Evolutionary conservation across 129 eudicot genomes (phyloP), one percentile per base, ranked within the genome.

Genomic region (Oenanthe sinensis): DNA sequence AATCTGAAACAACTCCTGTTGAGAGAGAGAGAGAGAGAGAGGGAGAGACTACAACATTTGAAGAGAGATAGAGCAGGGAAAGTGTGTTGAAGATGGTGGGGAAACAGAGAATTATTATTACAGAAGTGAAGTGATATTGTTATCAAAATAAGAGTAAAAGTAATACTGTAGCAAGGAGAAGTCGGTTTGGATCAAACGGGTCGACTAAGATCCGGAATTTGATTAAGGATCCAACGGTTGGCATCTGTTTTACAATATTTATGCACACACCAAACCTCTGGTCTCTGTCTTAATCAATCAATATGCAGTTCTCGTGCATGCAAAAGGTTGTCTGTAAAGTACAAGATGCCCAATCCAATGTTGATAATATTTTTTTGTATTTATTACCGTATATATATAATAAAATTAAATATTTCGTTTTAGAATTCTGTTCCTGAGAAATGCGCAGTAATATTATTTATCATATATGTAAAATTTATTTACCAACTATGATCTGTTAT

Each of bases 121-220:
- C 67, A 58, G n/a, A 3, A 39, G 5, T n/a, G 24, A n/a, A 39
- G 5, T n/a, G 24, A n/a, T 58, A 22, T n/a, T n/a, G 60, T 52
- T 52, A 52, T 52, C 40, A 4, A 37, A 37, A 2, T 1, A 37
- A 37, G 2, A 37, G 4, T 52, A 52, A n/a, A 19, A 46, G 10
- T 49, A 6, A 52, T 52, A 9, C 15, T 58, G 71, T 62, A 24
- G 19, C 1, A 50, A 50, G 71, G 5, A 30, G 20, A 39, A 24
- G 71, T 67, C 72, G 72, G 72, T 67, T 30, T 67, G 72, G 71
- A 16, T 62, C 16, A n/a, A 26, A 62, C 36, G 69, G 69, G 69
- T 24, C 15, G 69, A 24, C 37, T 62, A 62, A 62, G 69, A 62
- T 30, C 72, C 42, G 72, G 72, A 67, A 67, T 67, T 30, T 5